Conservation (phyloP, 306 rosid genomes). For the Rubus idaeus region DNA sequence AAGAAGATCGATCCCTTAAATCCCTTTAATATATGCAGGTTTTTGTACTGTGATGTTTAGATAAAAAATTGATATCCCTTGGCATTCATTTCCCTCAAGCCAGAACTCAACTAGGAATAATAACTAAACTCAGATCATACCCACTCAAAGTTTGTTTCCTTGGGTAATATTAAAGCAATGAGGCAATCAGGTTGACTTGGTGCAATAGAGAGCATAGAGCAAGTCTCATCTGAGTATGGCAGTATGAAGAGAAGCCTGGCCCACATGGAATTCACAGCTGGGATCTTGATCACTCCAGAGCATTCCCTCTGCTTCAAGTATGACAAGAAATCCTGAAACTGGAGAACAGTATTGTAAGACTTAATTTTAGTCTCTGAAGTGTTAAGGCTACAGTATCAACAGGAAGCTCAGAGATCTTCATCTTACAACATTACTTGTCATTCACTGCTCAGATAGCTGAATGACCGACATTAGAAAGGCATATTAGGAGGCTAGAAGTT, state of each 20-base stretch:
- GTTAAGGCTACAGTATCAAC: not conserved
- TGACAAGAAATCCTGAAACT: slow-evolving; percentile 92
- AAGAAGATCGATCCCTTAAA: too few relatives aligned
- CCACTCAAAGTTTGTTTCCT: slow-evolving; percentile 94
- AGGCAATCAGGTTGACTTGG: slow-evolving; percentile 73
- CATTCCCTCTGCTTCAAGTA: slow-evolving; percentile 97
- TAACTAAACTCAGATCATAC: slow-evolving; percentile 34
- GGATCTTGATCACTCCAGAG: slow-evolving; percentile 92
- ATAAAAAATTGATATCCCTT: not conserved
- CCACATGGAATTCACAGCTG: slow-evolving; percentile 78
- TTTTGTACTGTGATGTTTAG: not conserved
- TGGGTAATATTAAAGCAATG: slow-evolving; percentile 82
- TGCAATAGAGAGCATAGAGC: slow-evolving; percentile 75
- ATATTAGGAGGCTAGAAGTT: not conserved
- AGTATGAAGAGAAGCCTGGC: slow-evolving; percentile 89
- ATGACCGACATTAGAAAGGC: not conserved
- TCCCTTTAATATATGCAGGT: not conserved
- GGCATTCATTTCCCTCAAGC: not conserved
- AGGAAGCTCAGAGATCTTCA: slow-evolving; percentile 11
- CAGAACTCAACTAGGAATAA: not conserved
- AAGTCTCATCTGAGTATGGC: slow-evolving; percentile 72
- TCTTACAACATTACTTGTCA: not conserved
- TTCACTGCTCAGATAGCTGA: not conserved
- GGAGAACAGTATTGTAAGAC: slow-evolving; percentile 38
- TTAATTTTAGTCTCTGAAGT: not conserved